Evolutionary conservation across 805 yeast species (phyloP).

Genomic region (Wickerhamomyces strasburgensis): DNA sequence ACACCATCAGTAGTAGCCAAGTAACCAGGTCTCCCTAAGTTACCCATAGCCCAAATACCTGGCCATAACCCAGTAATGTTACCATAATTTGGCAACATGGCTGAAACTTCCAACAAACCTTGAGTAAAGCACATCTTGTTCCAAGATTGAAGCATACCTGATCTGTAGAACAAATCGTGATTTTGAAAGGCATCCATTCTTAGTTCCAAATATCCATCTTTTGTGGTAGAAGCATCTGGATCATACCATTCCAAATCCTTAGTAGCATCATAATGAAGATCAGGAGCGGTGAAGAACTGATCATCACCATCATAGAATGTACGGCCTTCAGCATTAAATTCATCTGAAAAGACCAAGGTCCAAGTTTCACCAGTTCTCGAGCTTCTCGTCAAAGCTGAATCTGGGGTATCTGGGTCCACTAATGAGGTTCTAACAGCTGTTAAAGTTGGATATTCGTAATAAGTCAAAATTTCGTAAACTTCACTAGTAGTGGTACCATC

Average conservation of each 20-base stretch:
- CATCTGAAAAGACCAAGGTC: constrained; percentile 84
- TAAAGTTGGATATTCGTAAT: constrained; percentile 45
- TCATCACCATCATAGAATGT: constrained; percentile 89
- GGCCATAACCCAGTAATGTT: constrained; percentile 88
- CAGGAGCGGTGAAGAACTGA: constrained; percentile 84
- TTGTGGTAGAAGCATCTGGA: constrained; percentile 83
- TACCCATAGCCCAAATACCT: constrained; percentile 93
- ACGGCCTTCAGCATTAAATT: constrained; percentile 84
- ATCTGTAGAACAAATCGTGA: constrained; percentile 76
- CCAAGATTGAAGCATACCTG: constrained; percentile 93
- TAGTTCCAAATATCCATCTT: constrained; percentile 62
- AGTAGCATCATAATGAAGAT: constrained; percentile 82
- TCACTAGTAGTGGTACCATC: constrained; percentile 7
- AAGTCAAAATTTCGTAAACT: constrained; percentile 38
- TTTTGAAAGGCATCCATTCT: constrained; percentile 78
- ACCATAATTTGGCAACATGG: constrained; percentile 75
- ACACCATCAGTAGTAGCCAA: constrained; percentile 84
- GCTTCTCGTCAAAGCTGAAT: constrained; percentile 40
- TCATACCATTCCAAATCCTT: constrained; percentile 91
- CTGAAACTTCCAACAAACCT: constrained; percentile 74
- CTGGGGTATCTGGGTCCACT: constrained; percentile 63
- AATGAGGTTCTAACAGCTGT: constrained; percentile 47
- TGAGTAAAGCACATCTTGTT: constrained; percentile 85
- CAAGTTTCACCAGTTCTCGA: constrained; percentile 62
- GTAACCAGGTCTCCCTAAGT: constrained; percentile 88